Evolutionary conservation across 2,329 filamentous ascomycete species (phyloP).

Genomic region (Whalleya microplaca): DNA sequence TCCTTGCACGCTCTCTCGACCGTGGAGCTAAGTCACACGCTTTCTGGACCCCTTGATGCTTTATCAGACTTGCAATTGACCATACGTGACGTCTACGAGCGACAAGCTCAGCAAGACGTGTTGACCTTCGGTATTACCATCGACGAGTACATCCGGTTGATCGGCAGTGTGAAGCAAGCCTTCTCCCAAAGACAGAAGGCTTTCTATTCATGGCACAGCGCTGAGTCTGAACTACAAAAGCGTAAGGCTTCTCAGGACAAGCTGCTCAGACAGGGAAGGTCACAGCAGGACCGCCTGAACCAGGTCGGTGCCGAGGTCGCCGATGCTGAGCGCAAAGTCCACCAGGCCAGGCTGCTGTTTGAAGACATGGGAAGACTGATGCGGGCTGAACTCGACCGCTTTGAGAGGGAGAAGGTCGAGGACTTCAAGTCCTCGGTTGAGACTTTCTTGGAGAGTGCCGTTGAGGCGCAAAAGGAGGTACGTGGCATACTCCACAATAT

Average conservation of each 20-base stretch:
- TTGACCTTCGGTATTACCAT: slow-evolving; percentile 96
- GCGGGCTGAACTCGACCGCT: slow-evolving; percentile 87
- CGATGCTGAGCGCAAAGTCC: slow-evolving; percentile 92
- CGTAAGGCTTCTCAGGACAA: slow-evolving; percentile 90
- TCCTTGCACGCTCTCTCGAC: slow-evolving; percentile 91
- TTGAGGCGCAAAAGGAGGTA: slow-evolving; percentile 98
- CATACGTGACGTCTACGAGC: slow-evolving; percentile 92
- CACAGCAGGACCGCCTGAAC: slow-evolving; percentile 92
- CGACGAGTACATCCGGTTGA: slow-evolving; percentile 96
- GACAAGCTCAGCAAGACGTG: slow-evolving; percentile 95
- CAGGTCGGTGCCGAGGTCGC: slow-evolving; percentile 90
- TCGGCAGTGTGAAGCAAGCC: slow-evolving; percentile 91
- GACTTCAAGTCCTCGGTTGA: slow-evolving; percentile 99
- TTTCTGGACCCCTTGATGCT: slow-evolving; percentile 87
- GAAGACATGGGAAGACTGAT: slow-evolving; percentile 97
- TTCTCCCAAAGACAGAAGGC: slow-evolving; percentile 93
- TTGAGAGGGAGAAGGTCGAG: slow-evolving; percentile 96
- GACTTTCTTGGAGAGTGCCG: slow-evolving; percentile 94
- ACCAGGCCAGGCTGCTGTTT: slow-evolving; percentile 86
- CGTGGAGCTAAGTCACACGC: slow-evolving; percentile 86
- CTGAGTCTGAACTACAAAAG: slow-evolving; percentile 89
- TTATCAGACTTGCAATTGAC: slow-evolving; percentile 92
- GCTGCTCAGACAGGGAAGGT: slow-evolving; percentile 89
- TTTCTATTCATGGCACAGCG: slow-evolving; percentile 90
- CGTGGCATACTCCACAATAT: slow-evolving; percentile 36